Base-by-base conservation (phyloP, 345 rosid genomes). In the Populus deltoides region DNA sequence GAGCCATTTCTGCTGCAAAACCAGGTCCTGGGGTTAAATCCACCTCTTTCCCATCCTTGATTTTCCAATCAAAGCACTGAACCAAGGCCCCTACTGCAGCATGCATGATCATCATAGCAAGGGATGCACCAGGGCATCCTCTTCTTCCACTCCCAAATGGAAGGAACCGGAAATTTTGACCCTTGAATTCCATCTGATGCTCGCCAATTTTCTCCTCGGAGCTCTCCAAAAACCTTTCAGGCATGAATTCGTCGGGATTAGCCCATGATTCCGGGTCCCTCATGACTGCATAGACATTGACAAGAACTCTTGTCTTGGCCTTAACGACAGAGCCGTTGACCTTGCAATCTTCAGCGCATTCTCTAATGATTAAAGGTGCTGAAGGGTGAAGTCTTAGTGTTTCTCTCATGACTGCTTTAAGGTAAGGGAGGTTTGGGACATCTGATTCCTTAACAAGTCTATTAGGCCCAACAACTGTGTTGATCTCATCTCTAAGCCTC, bases 101-200 rank as follows among this genome's bases (percentile, higher is more conserved):
- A 70, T 83, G 90, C 80, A 88, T 75, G 59, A 87, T 81, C 63
- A 86, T 6, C 90, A 90, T 89, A 12, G 94, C 92, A 0, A 89
- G 86, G 10, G 89, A 79, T 15, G 90, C 89, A 55, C 91, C 90
- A 1, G 88, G 83, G 45, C 92, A 91, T 7, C 90, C 91, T 78
- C 90, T 74, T 41, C 90, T 81, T 7, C 92, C 90, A 33, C 94
- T 89, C 8, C 92, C 94, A 3, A 88, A 89, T 3, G 90, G 89
- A 43, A 91, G 86, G 61, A 79, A 91, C 5, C 90, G 74, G 71
- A 88, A 90, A 77, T 88, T 88, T 22, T 88, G 92, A 25, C 91
- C 92, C 72, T 89, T 88, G 41, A 70, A 79, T 69, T 89, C 94
- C 90, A 89, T 84, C 71, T 86, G 87, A 70, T 89, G 89, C 79